These are phyloP conservation scores for Chaetomium sp. DNA, from an alignment of 2,329 filamentous ascomycete genomes.

Conservation along the genomic window DNA sequence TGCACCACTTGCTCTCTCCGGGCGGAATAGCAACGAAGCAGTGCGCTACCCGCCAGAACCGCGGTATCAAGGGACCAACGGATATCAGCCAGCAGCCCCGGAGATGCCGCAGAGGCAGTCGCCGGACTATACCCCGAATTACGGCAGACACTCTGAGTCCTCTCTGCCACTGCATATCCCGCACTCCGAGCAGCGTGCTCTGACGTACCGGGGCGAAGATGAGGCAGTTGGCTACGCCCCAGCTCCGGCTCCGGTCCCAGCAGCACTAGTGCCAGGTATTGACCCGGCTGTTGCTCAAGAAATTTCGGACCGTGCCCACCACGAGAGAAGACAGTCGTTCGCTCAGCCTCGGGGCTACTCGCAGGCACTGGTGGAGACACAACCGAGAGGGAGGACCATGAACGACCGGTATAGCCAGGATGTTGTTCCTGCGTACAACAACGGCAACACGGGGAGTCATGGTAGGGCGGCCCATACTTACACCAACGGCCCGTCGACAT, in stretches of 20 bases:
- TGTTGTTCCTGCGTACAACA: constrained; percentile 28
- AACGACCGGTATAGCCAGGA: constrained; percentile 28
- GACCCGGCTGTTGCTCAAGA: constrained; percentile 51
- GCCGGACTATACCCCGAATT: constrained; percentile 21
- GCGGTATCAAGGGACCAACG: constrained; percentile 26
- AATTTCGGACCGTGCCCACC: constrained; percentile 50
- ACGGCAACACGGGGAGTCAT: constrained; percentile 34
- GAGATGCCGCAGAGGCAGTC: constrained; percentile 16
- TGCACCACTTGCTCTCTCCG: constrained; percentile 39
- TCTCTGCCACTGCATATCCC: constrained; percentile 24
- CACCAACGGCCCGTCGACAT: constrained; percentile 29
- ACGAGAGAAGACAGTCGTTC: constrained; percentile 40
- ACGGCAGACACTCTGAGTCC: constrained; percentile 20
- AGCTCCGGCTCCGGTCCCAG: constrained; percentile 44
- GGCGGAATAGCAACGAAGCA: constrained; percentile 28
- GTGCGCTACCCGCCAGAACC: constrained; percentile 6
- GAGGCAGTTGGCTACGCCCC: constrained; percentile 33
- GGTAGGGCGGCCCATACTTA: constrained; percentile 39
- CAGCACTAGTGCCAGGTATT: constrained; percentile 55
- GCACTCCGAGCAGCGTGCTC: constrained; percentile 27
- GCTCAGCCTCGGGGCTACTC: constrained; percentile 38
- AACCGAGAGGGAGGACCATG: constrained; percentile 37
- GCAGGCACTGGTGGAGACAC: constrained; percentile 32
- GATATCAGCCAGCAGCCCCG: constrained; percentile 23
- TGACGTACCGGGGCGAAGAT: constrained; percentile 31